phyloP scores from a whole-genome alignment of 83 land plant genomes.

The Picea abies region DNA sequence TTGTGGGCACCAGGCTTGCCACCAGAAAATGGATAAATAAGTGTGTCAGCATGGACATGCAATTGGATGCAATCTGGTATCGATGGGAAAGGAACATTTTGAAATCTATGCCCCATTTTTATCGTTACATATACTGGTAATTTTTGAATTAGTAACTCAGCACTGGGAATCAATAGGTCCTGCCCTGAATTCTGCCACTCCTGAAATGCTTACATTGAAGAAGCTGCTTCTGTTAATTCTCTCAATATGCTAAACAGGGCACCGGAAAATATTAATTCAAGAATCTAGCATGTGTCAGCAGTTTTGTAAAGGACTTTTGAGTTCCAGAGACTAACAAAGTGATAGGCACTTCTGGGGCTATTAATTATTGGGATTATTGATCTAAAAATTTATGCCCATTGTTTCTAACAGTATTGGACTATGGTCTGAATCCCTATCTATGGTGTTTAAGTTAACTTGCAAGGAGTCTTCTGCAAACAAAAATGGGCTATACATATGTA shows the following conservation, averaged over 20 bases:
- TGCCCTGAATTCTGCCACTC: not conserved
- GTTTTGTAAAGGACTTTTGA: no score
- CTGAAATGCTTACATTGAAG: not conserved
- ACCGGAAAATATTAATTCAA: not conserved
- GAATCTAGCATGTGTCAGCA: not conserved
- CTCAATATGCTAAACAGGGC: not conserved
- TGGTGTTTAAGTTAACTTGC: not conserved
- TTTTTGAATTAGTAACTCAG: constrained; percentile 1
- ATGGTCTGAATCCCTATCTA: not conserved
- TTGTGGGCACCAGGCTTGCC: not conserved
- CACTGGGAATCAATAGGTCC: not conserved
- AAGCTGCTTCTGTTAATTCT: not conserved
- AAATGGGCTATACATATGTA: not conserved
- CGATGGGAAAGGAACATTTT: not conserved
- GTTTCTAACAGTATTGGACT: not conserved
- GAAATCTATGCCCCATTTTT: not conserved
- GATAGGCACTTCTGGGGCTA: not conserved
- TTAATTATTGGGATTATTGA: not conserved
- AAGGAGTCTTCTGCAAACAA: not conserved
- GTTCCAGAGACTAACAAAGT: no score
- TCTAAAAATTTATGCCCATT: not conserved
- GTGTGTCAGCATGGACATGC: not conserved
- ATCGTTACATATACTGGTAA: not conserved
- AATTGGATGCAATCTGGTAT: not conserved
- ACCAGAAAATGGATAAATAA: not conserved